These are phyloP conservation scores for Hibiscus syriacus DNA, from an alignment of 345 rosid species.

Conservation along the genomic window DNA sequence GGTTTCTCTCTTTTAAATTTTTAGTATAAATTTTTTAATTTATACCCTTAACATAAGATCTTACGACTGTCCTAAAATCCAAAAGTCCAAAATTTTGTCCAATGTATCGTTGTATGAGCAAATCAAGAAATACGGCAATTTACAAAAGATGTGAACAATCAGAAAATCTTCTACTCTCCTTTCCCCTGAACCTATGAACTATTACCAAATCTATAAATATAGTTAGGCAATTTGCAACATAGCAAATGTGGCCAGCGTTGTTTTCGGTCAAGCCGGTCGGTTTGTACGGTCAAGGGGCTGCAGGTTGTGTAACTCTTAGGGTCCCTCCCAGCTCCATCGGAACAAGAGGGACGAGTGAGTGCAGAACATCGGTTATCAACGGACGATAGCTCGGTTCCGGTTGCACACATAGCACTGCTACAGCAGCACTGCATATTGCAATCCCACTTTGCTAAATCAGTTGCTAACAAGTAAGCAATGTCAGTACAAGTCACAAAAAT, in stretches of 20 bases:
- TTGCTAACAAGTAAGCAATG: neutral
- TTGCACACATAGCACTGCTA: conserved; percentile 87
- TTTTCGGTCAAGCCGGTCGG: too few relatives aligned
- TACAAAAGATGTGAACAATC: conserved; percentile 18
- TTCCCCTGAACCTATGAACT: neutral
- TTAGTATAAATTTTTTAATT: too few relatives aligned
- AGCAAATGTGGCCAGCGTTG: neutral
- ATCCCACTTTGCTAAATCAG: neutral
- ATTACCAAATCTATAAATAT: neutral
- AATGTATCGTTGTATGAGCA: neutral
- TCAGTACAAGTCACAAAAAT: neutral
- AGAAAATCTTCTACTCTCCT: neutral
- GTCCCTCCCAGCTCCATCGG: conserved; percentile 89
- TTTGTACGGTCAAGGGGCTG: neutral
- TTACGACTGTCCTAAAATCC: too few relatives aligned
- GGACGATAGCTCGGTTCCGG: conserved; percentile 93
- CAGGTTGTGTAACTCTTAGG: conserved; percentile 32
- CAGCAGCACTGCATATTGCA: conserved; percentile 65
- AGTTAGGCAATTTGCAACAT: neutral
- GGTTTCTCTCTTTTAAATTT: too few relatives aligned
- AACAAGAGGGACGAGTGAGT: conserved; percentile 78
- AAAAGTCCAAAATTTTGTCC: neutral
- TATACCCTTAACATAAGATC: too few relatives aligned
- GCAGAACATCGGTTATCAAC: conserved; percentile 76
- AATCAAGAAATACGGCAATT: conserved; percentile 4